Evolutionary conservation across 2,329 filamentous ascomycete genomes (phyloP), one percentile per base, ranked within the genome.

Genomic region (Stachybotrys chlorohalonatus): DNA sequence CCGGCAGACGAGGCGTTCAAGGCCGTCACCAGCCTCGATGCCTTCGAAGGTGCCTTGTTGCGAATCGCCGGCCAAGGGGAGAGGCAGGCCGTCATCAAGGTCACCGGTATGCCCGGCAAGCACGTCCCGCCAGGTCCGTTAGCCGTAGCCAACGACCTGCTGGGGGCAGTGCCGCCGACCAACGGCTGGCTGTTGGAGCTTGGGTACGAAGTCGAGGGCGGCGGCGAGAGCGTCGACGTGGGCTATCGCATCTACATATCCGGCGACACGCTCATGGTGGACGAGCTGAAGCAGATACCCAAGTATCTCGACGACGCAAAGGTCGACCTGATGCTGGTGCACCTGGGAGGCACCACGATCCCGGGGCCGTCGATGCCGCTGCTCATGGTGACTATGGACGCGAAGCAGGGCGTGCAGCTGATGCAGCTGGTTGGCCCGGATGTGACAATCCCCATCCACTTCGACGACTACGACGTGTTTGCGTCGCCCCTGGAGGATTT

Each of bases 351-450:
- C 2, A 87, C 83, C 0, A 86, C 82, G 5, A 81, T 88, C 32
- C 84, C 84, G 0, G 75, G 77, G 1, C 81, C 82, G 0, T 73
- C 74, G 6, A 61, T 83, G 64, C 81, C 82, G 49, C 66, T 86
- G 56, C 56, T 86, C 30, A 86, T 86, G 83, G 80, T 86, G 2
- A 87, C 83, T 0, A 87, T 87, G 83, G 83, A 87, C 64, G 83
- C 78, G 24, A 73, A 77, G 62, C 80, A 86, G 65, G 83, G 83
- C 0, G 59, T 87, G 31, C 69, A 84, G 67, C 64, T 87, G 57
- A 78, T 87, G 64, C 70, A 74, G 59, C 59, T 86, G 55, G 76
- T 87, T 36, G 69, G 81, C 32, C 81, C 83, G 5, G 79, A 84
- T 30, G 54, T 86, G 52, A 85, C 81, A 6, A 80, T 87, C 49